Base-by-base conservation (phyloP, 2,329 filamentous ascomycete genomes). In the Fusarium nygamai region DNA sequence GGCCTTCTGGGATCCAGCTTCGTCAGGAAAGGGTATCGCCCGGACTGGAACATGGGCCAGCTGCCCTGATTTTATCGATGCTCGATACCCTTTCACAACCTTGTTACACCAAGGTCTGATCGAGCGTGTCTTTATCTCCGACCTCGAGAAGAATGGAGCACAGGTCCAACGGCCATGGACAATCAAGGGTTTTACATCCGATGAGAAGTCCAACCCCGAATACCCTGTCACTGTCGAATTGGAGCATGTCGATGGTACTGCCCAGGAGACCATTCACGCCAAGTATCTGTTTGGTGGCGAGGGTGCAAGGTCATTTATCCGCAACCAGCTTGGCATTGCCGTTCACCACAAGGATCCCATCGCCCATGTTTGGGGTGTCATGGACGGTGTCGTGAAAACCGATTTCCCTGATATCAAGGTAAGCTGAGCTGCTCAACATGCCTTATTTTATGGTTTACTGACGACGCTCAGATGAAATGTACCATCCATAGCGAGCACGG, bases 141-240 rank as follows among this genome's bases (percentile, higher is more conserved):
- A 94, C 79, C 82, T 94, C 13, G 84, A 88, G 64, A 89, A 90
- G 80, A 90, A 92, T 73, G 88, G 87, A 14, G 86, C 89, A 27
- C 80, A 85, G 6, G 83, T 94, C 16, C 89, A 92, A 82, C 85
- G 92, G 51, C 90, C 91, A 22, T 93, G 91, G 87, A 91, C 86
- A 22, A 89, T 93, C 73, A 86, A 84, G 34, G 86, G 87, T 12
- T 93, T 93, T 78, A 85, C 81, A 47, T 89, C 91, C 11, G 87
- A 92, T 71, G 86, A 90, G 75, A 84, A 86, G 47, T 80, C 78
- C 9, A 85, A 91, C 73, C 80, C 86, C 3, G 89, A 90, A 31
- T 97, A 96, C 79, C 95, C 95, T 2, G 93, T 98, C 4, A 88
- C 93, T 74, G 94, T 98, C 34, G 87, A 91, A 67, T 84, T 98